Evolutionary conservation across 2,329 filamentous ascomycete species (phyloP).

Genomic region (Graphiopsis chlorocephala): DNA sequence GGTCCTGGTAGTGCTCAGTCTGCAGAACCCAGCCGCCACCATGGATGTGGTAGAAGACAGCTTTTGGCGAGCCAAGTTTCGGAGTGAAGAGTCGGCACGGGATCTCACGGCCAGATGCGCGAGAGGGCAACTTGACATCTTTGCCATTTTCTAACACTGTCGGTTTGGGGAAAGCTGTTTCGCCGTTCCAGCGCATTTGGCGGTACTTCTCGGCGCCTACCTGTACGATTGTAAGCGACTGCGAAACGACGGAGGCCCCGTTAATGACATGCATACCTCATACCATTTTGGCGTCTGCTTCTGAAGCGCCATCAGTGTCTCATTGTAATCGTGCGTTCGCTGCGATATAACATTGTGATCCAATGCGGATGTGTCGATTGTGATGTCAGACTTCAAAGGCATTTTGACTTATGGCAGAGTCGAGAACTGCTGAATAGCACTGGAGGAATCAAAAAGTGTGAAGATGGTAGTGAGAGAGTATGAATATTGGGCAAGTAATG

Average conservation of each 20-base stretch:
- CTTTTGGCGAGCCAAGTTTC: constrained; percentile 40
- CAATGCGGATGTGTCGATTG: constrained; percentile 45
- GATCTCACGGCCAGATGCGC: constrained; percentile 51
- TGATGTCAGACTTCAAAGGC: constrained; percentile 40
- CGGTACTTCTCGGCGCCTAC: constrained; percentile 55
- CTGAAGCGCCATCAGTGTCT: constrained; percentile 43
- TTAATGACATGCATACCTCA: constrained; percentile 40
- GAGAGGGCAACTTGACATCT: constrained; percentile 51
- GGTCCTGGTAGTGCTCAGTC: constrained; percentile 44
- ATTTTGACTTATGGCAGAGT: constrained; percentile 23
- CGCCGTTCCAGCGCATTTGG: constrained; percentile 52
- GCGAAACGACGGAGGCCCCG: background rate
- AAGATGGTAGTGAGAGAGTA: background rate
- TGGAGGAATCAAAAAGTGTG: background rate
- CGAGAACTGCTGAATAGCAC: background rate
- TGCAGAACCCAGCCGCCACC: constrained; percentile 49
- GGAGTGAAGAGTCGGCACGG: constrained; percentile 54
- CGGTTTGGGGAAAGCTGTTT: constrained; percentile 51
- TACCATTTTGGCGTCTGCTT: constrained; percentile 50
- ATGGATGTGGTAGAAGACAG: constrained; percentile 55
- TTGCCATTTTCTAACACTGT: constrained; percentile 46
- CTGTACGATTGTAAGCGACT: constrained; percentile 23
- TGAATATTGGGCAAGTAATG: background rate
- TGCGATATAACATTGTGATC: constrained; percentile 39
- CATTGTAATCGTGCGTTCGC: constrained; percentile 46